Conservation (phyloP, 1,139 yeast species). For the Scheffersomyces titani region DNA sequence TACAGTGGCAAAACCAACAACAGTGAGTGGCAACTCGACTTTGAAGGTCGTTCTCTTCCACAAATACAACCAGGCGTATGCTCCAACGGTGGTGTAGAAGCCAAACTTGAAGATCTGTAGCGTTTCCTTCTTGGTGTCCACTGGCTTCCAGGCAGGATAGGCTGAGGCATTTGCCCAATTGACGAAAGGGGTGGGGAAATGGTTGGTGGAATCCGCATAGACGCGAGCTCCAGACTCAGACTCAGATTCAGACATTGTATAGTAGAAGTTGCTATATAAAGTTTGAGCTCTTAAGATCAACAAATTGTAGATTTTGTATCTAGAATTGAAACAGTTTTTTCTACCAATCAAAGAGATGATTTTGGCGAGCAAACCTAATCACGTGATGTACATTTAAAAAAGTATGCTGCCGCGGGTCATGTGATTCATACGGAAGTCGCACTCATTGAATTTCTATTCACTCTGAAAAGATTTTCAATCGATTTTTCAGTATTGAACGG, state of each 20-base stretch:
- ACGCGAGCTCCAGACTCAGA: slow-evolving; percentile 10
- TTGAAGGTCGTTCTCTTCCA: slow-evolving; percentile 52
- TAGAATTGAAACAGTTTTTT: neutral
- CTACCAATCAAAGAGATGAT: neutral
- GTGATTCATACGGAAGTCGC: neutral
- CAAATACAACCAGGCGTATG: slow-evolving; percentile 50
- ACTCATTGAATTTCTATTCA: neutral
- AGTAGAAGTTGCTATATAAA: neutral
- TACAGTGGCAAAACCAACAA: slow-evolving; percentile 44
- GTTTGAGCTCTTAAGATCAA: neutral
- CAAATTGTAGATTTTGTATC: neutral
- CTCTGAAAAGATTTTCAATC: neutral
- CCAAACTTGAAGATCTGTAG: slow-evolving; percentile 40
- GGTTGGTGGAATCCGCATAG: slow-evolving; percentile 41
- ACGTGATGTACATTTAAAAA: neutral
- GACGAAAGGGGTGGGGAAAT: slow-evolving; percentile 46
- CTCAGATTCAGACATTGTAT: slow-evolving; percentile 18
- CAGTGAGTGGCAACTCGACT: slow-evolving; percentile 41
- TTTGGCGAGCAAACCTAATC: neutral
- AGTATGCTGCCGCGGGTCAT: neutral
- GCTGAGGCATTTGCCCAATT: slow-evolving; percentile 42
- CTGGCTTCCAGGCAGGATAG: slow-evolving; percentile 48
- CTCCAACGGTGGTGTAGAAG: slow-evolving; percentile 49
- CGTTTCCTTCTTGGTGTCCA: slow-evolving; percentile 46
- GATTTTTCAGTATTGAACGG: neutral